Base-by-base conservation (phyloP, 352 stramenopile genomes). In the Phytophthora tentaculata region DNA sequence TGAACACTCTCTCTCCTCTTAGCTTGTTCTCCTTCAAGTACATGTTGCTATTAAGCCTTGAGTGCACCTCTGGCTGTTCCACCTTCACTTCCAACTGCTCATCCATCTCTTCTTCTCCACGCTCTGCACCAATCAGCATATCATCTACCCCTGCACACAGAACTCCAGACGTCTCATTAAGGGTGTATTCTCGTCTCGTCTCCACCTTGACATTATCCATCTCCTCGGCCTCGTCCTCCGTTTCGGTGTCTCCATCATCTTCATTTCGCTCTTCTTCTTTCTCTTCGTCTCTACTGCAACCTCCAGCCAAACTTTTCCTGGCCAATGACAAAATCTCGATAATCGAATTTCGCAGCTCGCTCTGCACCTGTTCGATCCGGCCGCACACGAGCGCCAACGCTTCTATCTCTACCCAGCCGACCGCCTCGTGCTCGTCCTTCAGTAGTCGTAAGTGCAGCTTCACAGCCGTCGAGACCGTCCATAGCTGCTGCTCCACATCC, bases 401-500 rank as follows among this genome's bases (percentile, higher is more conserved):
- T 12, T 22, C 43, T 0, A 61, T 28, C 20, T 68, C 29, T 20
- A 29, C 17, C 45, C 39, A 57, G 8, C n/a, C 48, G 3, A 28
- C 29, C 0, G 24, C 24, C 8, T 61, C 13, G 2, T 19, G 12
- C 24, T 48, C 14, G 10, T 14, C 10, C 9, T 41, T 16, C 37
- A 68, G 26, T 5, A 43, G 16, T 7, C 26, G 35, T 47, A 69
- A 19, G 8, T 69, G 58, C 29, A 64, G 65, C 35, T 69, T 56
- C 5, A 69, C 23, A 19, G 60, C 58, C 19, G 53, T 59, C 17
- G 32, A 24, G 24, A 58, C 29, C 12, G 41, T 52, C 44, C 44
- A 55, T 19, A 73, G 39, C n/a, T 73, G 58, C 32, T 55, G 51
- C 58, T 73, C 58, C 24, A 72, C 57, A 26, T 67, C 65, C 24